These are phyloP conservation scores for Auriscalpium orientale DNA, from an alignment of 768 basidiomycete genomes.

Conservation along the genomic window DNA sequence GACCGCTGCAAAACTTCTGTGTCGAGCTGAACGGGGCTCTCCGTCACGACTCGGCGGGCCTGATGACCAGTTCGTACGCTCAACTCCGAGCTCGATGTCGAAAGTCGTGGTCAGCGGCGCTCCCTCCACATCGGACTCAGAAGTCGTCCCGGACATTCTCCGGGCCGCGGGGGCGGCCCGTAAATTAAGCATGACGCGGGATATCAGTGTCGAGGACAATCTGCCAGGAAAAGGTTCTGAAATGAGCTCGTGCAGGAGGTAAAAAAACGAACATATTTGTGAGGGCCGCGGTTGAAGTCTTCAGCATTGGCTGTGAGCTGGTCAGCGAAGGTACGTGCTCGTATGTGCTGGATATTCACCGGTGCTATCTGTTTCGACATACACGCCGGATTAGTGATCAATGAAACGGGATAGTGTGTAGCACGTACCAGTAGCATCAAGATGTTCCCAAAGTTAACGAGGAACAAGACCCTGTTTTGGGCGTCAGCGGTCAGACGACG, in stretches of 20 bases:
- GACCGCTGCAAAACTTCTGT: no score
- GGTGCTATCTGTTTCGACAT: background rate
- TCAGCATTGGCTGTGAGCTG: background rate
- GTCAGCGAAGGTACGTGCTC: background rate
- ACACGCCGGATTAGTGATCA: no score
- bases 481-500: background rate
- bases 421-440: background rate
- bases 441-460: background rate
- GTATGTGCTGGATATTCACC: background rate
- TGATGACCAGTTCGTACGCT: no score
- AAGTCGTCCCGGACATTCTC: background rate
- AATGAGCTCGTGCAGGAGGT: background rate
- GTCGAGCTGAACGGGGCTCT: no score
- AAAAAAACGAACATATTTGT: constrained; percentile 1
- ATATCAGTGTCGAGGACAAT: background rate
- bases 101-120: background rate
- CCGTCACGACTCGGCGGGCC: no score
- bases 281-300: background rate
- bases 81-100: no score
- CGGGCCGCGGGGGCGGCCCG: background rate
- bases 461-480: background rate
- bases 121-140: background rate
- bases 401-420: no score
- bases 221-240: background rate
- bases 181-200: constrained; percentile 1